Conservation (phyloP, 2,329 filamentous ascomycete species). For the Elsinoe batatas region DNA sequence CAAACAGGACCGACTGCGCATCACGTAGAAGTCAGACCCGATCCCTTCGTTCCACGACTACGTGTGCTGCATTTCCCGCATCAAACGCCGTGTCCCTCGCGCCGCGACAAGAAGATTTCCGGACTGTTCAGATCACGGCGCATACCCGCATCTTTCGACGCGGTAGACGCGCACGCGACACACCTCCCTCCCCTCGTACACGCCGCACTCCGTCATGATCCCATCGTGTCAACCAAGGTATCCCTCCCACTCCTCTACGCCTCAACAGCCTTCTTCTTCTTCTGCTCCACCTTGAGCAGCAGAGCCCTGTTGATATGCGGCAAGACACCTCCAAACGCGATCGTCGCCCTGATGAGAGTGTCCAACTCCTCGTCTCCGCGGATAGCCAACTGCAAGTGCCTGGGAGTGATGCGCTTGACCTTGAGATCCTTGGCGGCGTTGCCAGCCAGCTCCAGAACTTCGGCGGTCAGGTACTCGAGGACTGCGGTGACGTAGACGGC, state of each 20-base stretch:
- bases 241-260: constrained; percentile 20
- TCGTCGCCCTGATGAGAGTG: constrained; percentile 92
- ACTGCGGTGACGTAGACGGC: constrained; percentile 97
- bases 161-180: neutral
- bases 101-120: neutral
- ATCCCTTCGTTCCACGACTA: neutral
- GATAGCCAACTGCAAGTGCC: constrained; percentile 94
- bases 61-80: neutral
- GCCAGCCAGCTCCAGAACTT: constrained; percentile 94
- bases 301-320: constrained; percentile 98
- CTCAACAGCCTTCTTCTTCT: constrained; percentile 65
- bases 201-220: neutral
- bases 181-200: neutral
- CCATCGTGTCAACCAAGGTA: constrained; percentile 9
- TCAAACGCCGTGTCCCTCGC: neutral
- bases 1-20: constrained; percentile 6
- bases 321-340: constrained; percentile 95
- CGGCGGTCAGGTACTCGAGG: constrained; percentile 93
- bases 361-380: constrained; percentile 97
- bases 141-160: neutral
- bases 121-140: neutral
- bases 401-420: constrained; percentile 98
- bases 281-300: constrained; percentile 90
- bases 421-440: constrained; percentile 99
- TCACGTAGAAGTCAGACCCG: neutral